Base-by-base conservation (phyloP, 495 filamentous ascomycete species). In the Darksidea phi region DNA sequence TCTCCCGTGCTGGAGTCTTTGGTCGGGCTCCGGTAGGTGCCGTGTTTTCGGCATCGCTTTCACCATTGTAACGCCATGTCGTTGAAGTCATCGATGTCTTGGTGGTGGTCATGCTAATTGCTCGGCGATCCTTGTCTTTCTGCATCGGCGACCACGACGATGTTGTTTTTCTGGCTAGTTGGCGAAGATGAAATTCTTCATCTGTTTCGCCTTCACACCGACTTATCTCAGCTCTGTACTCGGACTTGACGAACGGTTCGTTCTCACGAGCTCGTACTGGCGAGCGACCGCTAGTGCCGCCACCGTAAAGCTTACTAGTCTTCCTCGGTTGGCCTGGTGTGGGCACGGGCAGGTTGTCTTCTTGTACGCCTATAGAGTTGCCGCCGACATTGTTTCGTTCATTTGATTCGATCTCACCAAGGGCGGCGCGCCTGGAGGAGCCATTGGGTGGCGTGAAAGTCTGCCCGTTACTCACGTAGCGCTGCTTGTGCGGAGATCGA, bases 261-360 rank as follows among this genome's bases (percentile, higher is more conserved):
- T 77, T 74, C 58, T 75, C 75, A n/a, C 67, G 57, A 67, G 74
- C 25, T 76, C 79, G 42, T 70, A 67, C 34, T 72, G 70, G 48
- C 76, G 67, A 43, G 58, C 45, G 56, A 8, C 37, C 53, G 54
- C 68, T 8, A 77, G 77, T 21, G 80, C 66, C 51, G 36, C 36
- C 41, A 49, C 70, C 59, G 52, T 84, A 85, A 63, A 82, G 78
- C 63, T 84, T 77, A 67, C 86, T 86, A 0, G 85, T 88, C 78
- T 99, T 99, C 41, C 94, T 83, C 43, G 94, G 94, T 70, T 99
- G 94, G 15, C 94, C 94, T 0, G 94, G 94, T 6, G 95, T 99
- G 10, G 94, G 94, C 0, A 92, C 94, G 2, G 94, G 94, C 6
- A 99, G 81, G 65, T 91, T 89, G 58, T 95, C 90, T 42, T 75